Conservation (phyloP, 2,329 filamentous ascomycete genomes). For the Stagonosporopsis rhizophila region DNA sequence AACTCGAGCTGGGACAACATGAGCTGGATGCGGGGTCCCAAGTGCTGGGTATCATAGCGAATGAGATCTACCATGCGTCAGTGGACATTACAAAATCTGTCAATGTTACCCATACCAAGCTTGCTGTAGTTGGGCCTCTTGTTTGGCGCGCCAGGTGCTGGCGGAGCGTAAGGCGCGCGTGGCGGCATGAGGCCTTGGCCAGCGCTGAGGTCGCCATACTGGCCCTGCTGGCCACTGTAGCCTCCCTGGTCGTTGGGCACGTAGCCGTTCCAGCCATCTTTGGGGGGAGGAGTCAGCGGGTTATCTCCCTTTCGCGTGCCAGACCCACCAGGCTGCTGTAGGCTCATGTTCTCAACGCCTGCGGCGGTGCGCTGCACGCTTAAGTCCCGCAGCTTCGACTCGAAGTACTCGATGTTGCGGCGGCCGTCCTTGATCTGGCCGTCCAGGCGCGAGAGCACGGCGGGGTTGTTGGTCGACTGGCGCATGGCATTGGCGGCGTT, state of each 20-base stretch:
- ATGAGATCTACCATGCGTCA: constrained; percentile 75
- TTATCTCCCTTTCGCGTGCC: constrained; percentile 46
- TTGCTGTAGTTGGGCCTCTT: constrained; percentile 89
- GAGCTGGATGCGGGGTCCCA: constrained; percentile 96
- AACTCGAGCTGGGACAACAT: constrained; percentile 99
- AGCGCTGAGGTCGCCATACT: constrained; percentile 67
- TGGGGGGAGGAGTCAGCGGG: constrained; percentile 69
- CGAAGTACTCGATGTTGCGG: constrained; percentile 93
- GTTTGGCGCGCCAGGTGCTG: constrained; percentile 71
- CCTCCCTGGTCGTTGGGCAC: constrained; percentile 64
- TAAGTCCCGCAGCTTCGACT: constrained; percentile 87
- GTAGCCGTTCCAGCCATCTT: constrained; percentile 66
- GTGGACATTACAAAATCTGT: constrained; percentile 3
- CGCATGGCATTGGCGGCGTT: constrained; percentile 94
- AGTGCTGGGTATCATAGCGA: constrained; percentile 95
- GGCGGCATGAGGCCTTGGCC: constrained; percentile 80
- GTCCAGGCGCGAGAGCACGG: constrained; percentile 88
- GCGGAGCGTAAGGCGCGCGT: constrained; percentile 77
- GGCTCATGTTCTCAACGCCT: constrained; percentile 70
- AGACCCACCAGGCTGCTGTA: constrained; percentile 59
- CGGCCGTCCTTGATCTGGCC: constrained; percentile 92
- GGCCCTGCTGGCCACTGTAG: constrained; percentile 62
- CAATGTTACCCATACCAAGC: constrained; percentile 69
- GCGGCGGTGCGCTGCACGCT: constrained; percentile 79
- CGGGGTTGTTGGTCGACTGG: constrained; percentile 91